phyloP scores from a whole-genome alignment of 768 basidiomycete species.

The Strobilomyces dryophilus region DNA sequence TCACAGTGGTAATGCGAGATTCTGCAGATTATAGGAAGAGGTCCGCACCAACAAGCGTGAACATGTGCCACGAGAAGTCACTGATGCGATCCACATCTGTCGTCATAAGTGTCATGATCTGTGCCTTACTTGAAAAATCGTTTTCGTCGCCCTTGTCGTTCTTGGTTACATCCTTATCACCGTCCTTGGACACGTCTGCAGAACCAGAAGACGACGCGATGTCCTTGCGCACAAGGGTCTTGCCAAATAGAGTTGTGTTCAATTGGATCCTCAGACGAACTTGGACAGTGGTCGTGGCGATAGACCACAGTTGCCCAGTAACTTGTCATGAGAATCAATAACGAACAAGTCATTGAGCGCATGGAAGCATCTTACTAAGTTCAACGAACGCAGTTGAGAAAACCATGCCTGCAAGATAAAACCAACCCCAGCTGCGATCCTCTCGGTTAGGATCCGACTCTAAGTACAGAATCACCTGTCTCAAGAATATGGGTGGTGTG shows the following conservation, averaged over 20 bases:
- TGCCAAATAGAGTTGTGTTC: slow-evolving; percentile 80
- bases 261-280: slow-evolving; percentile 69
- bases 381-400: slow-evolving; percentile 39
- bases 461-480: slow-evolving; percentile 56
- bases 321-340: slow-evolving; percentile 34
- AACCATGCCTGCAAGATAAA: slow-evolving; percentile 55
- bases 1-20: background rate
- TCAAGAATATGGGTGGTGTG: slow-evolving; percentile 57
- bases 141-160: slow-evolving; percentile 36
- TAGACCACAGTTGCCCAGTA: slow-evolving; percentile 66
- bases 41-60: slow-evolving; percentile 62
- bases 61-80: slow-evolving; percentile 79
- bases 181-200: slow-evolving; percentile 22
- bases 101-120: slow-evolving; percentile 96
- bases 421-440: slow-evolving; percentile 69
- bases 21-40: background rate
- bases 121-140: slow-evolving; percentile 62
- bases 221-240: slow-evolving; percentile 84
- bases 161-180: slow-evolving; percentile 14
- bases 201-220: slow-evolving; percentile 59
- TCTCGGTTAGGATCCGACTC: slow-evolving; percentile 57
- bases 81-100: slow-evolving; percentile 89
- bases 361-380: slow-evolving; percentile 34
- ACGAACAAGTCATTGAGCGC: background rate
- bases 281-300: slow-evolving; percentile 67